Evolutionary conservation across 2,329 filamentous ascomycete genomes (phyloP).

Genomic region (Fusarium keratoplasticum): DNA sequence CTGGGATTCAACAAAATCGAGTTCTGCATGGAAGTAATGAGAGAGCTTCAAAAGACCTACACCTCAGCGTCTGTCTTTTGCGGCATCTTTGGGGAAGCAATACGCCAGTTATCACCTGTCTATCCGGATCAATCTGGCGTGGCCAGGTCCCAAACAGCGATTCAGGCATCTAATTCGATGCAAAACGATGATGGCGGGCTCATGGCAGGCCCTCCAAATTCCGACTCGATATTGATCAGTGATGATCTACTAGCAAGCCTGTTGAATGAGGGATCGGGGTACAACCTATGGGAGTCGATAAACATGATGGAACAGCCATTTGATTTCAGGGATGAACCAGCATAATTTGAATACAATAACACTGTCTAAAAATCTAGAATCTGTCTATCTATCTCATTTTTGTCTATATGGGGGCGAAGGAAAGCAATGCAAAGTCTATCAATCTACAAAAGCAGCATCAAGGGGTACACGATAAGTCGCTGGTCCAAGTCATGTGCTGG

Average conservation of each 20-base stretch:
- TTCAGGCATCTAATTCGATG: background rate
- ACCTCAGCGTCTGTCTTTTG: background rate
- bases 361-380: background rate
- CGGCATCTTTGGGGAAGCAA: background rate
- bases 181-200: background rate
- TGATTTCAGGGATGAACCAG: background rate
- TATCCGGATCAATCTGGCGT: accelerated
- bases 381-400: background rate
- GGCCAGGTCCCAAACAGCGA: background rate
- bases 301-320: background rate
- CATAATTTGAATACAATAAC: background rate
- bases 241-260: background rate
- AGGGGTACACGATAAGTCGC: background rate
- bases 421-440: background rate
- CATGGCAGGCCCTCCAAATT: accelerated
- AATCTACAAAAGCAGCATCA: background rate
- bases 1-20: background rate
- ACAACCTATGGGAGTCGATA: background rate
- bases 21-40: background rate
- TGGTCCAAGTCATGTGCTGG: background rate
- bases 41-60: background rate
- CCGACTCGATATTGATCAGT: background rate
- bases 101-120: background rate
- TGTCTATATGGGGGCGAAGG: background rate
- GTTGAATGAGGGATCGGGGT: background rate